Conservation (phyloP, 768 basidiomycete genomes). For the Lactifluus subvellereus region DNA sequence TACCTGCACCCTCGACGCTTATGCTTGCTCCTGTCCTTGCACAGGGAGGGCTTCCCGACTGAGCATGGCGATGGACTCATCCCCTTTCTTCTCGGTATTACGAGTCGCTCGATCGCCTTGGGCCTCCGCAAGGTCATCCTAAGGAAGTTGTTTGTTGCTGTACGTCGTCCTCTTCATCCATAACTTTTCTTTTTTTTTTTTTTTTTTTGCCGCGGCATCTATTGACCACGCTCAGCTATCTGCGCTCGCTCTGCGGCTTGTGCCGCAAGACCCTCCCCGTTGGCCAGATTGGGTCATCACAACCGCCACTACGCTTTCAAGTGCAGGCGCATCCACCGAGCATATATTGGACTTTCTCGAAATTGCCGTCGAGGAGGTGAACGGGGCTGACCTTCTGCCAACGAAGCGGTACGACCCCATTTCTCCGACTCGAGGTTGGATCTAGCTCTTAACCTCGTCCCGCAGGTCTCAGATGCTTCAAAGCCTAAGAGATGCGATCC, state of each 20-base stretch:
- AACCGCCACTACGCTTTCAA: conserved; percentile 57
- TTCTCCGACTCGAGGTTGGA: conserved; percentile 1
- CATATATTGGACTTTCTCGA: conserved; percentile 68
- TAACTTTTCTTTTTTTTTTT: neutral
- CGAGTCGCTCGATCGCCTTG: conserved; percentile 55
- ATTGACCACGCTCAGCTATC: conserved; percentile 1
- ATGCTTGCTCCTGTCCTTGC: neutral
- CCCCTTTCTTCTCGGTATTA: conserved; percentile 63
- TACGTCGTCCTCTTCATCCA: conserved; percentile 36
- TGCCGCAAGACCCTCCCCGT: conserved; percentile 48
- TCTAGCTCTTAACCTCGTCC: conserved; percentile 4
- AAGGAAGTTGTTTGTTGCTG: conserved; percentile 83
- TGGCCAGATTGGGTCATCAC: conserved; percentile 77
- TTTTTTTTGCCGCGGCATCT: conserved; percentile 7
- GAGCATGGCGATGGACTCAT: conserved; percentile 55
- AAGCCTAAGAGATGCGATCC: conserved; percentile 59
- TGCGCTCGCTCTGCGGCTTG: conserved; percentile 66
- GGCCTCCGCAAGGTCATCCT: conserved; percentile 65
- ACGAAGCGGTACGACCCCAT: conserved; percentile 55
- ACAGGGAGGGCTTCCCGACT: conserved; percentile 68
- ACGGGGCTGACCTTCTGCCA: conserved; percentile 67
- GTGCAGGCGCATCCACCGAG: conserved; percentile 51
- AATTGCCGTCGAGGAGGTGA: conserved; percentile 81
- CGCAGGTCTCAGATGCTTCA: conserved; percentile 57
- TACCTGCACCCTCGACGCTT: neutral